These are phyloP conservation scores for Globisporangium orthogonon DNA, from an alignment of 352 stramenopile genomes.

Conservation along the genomic window DNA sequence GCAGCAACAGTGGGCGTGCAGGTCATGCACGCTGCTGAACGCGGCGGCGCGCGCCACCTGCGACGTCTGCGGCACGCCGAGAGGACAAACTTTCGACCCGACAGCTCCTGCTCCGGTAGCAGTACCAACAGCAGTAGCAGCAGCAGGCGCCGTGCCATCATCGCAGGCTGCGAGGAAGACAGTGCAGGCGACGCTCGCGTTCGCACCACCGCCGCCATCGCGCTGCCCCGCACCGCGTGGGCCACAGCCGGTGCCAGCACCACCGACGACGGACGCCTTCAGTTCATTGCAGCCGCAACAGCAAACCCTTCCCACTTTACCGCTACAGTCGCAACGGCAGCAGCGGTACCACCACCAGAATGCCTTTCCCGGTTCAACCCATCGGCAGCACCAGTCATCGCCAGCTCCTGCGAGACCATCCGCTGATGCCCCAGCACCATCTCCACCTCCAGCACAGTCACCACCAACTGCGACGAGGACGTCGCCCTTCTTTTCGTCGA, in stretches of 20 bases:
- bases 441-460: background rate
- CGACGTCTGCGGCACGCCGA: slow-evolving; percentile 44
- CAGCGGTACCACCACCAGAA: background rate
- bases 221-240: background rate
- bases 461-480: background rate
- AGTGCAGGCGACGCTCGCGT: slow-evolving; percentile 61
- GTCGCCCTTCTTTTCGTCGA: background rate
- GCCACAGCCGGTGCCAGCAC: slow-evolving; percentile 10
- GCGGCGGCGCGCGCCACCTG: slow-evolving; percentile 24
- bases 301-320: background rate
- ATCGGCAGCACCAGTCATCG: background rate
- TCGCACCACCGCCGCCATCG: slow-evolving; percentile 18
- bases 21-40: slow-evolving; percentile 65
- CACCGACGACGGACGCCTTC: background rate
- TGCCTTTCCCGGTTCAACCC: background rate
- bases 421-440: too few species aligned
- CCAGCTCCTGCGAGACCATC: too few species aligned
- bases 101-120: background rate
- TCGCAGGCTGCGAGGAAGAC: slow-evolving; percentile 27
- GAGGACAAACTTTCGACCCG: slow-evolving; percentile 24
- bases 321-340: background rate
- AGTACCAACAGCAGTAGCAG: background rate
- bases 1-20: slow-evolving; percentile 29
- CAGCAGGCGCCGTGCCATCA: background rate
- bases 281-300: slow-evolving; percentile 1